Evolutionary conservation across 768 basidiomycete genomes (phyloP), one percentile per base, ranked within the genome.

Genomic region (Coprinopsis sp.): DNA sequence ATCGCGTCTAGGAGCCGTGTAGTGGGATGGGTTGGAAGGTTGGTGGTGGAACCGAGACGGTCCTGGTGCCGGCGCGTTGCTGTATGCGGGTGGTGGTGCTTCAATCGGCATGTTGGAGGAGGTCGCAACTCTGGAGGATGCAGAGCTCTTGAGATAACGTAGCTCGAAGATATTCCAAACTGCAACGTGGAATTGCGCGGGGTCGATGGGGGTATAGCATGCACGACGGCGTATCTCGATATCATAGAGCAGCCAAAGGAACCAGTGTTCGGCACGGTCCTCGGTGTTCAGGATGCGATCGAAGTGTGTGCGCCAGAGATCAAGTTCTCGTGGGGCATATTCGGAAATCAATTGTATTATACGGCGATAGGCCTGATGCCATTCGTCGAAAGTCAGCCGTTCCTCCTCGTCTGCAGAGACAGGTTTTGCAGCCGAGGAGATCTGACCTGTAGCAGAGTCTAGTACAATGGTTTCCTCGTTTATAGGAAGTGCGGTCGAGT

Each of bases 351-450:
- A 46, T 8, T 33, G 11, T 3, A 57, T 47, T 1, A 62, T 47
- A 5, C 48, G 51, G 3, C 23, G n/a, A 52, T 55, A 59, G 1
- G 51, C 56, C 33, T 59, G 55, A 11, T 51, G 50, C 60, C 58
- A 60, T 19, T 58, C 50, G 6, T 58, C 53, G 36, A 59, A 62
- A 4, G 45, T 33, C 3, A 61, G 33, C 6, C 39, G 24, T 3
- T 51, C 37, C 39, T 62, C 58, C 1, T 50, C 41, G 2, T 39
- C 33, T 25, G 33, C n/a, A 3, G 47, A 36, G 0, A 58, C 39
- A 10, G 51, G 33, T 37, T 54, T 54, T 0, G 47, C 42, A 1
- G 47, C 25, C 1, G 55, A 40, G n/a, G 51, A 11, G 4, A 60
- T 5, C 14, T 41, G 25, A 14, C 51, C 46, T 8, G 38, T 24